Evolutionary conservation across 225 moss, liverwort and hornwort genomes (phyloP).

Genomic region (Neckera pumila): DNA sequence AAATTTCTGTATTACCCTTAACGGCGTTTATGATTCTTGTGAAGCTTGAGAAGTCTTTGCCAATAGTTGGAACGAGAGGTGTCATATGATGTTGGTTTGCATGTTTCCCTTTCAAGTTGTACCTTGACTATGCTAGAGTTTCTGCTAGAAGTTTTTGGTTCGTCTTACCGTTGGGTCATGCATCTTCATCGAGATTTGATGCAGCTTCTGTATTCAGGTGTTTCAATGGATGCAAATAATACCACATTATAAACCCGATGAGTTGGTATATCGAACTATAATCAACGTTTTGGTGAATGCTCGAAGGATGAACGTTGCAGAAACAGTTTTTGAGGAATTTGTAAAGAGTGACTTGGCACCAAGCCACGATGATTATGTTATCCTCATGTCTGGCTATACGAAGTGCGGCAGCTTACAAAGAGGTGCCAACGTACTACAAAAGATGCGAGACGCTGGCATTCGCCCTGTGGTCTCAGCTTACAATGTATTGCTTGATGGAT

Average conservation of each 20-base stretch:
- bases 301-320: constrained; percentile 83
- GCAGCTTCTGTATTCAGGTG: constrained; percentile 33
- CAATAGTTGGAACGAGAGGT: background rate
- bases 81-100: background rate
- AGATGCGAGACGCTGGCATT: constrained; percentile 66
- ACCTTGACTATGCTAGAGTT: background rate
- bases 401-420: constrained; percentile 74
- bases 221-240: constrained; percentile 88
- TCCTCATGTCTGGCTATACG: constrained; percentile 63
- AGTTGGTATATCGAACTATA: constrained; percentile 59
- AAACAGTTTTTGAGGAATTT: constrained; percentile 67
- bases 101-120: background rate
- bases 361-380: constrained; percentile 63
- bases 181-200: background rate
- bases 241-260: constrained; percentile 46
- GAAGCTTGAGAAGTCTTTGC: background rate
- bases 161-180: background rate
- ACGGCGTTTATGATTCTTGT: background rate
- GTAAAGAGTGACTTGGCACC: constrained; percentile 42
- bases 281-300: constrained; percentile 76
- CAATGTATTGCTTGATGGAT: constrained; percentile 82
- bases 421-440: constrained; percentile 44
- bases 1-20: background rate
- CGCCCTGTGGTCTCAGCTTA: constrained; percentile 62
- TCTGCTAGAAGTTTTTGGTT: background rate